These are phyloP conservation scores for Mortierella sp. DNA, from an alignment of 371 early-diverging fungal species.

Conservation along the genomic window DNA sequence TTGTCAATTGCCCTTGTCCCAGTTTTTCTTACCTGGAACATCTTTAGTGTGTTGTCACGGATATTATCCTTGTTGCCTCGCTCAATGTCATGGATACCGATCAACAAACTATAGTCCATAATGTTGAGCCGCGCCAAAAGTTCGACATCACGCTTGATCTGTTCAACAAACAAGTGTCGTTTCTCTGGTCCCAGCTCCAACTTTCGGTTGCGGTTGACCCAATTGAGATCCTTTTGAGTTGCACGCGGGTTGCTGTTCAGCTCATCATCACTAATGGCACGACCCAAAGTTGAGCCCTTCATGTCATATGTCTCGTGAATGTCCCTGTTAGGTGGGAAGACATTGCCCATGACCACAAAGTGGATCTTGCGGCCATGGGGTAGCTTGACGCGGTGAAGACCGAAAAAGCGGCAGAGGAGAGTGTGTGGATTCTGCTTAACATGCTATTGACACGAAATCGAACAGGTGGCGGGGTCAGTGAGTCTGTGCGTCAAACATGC, in stretches of 20 bases:
- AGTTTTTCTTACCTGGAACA: slow-evolving; percentile 70
- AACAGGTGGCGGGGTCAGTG: background rate
- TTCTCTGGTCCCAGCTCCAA: slow-evolving; percentile 90
- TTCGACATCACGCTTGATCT: slow-evolving; percentile 86
- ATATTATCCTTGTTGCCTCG: slow-evolving; percentile 88
- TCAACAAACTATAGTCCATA: slow-evolving; percentile 97
- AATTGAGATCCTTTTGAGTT: slow-evolving; percentile 96
- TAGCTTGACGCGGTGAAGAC: slow-evolving; percentile 94
- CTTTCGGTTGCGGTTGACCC: slow-evolving; percentile 77
- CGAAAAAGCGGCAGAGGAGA: slow-evolving; percentile 91
- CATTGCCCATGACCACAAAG: slow-evolving; percentile 98
- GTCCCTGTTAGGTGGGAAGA: slow-evolving; percentile 95
- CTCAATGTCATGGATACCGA: slow-evolving; percentile 88
- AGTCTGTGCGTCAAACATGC: background rate
- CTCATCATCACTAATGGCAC: slow-evolving; percentile 81
- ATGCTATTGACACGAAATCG: slow-evolving; percentile 65
- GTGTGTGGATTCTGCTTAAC: slow-evolving; percentile 93
- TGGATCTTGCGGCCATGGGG: slow-evolving; percentile 93
- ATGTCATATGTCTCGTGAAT: slow-evolving; percentile 96
- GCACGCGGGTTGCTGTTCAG: slow-evolving; percentile 79
- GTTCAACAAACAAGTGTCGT: slow-evolving; percentile 76
- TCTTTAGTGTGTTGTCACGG: slow-evolving; percentile 85
- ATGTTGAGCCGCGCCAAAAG: slow-evolving; percentile 83
- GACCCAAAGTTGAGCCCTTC: slow-evolving; percentile 94
- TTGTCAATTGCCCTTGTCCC: slow-evolving; percentile 12